phyloP scores from a whole-genome alignment of 164 flowering plant species.

The Magnolia changhungtana region DNA sequence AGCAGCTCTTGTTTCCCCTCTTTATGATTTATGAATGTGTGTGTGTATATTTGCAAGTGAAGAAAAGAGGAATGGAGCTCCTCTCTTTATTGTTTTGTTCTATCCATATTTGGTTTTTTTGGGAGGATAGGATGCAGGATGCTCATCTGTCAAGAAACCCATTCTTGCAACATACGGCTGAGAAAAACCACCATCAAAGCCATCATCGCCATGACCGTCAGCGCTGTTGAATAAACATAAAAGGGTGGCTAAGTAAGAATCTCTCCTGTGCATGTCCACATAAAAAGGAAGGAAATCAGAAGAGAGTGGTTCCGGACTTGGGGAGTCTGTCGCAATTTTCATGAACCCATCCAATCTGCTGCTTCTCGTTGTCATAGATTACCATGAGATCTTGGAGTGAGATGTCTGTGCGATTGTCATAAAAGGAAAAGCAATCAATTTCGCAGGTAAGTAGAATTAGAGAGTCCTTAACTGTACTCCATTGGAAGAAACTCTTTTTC shows the following conservation, averaged over 20 bases:
- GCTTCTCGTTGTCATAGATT: constrained; percentile 72
- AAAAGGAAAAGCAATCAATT: neutral
- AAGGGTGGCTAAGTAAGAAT: constrained; percentile 35
- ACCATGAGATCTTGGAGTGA: constrained; percentile 66
- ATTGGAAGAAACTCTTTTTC: too few relatives aligned
- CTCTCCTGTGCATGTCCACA: constrained; percentile 13
- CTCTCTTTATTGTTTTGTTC: constrained; percentile 3
- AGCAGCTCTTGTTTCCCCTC: too few relatives aligned
- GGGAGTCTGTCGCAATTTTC: constrained; percentile 67
- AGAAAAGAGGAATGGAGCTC: neutral
- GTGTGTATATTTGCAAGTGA: neutral
- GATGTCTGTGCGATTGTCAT: constrained; percentile 42
- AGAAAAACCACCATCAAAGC: constrained; percentile 4
- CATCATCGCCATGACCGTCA: constrained; percentile 32
- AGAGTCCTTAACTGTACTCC: too few relatives aligned
- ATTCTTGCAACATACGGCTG: constrained; percentile 28
- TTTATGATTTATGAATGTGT: neutral
- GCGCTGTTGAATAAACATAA: constrained; percentile 46
- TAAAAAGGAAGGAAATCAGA: constrained; percentile 27
- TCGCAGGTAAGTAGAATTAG: too few relatives aligned
- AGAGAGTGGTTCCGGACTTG: constrained; percentile 50
- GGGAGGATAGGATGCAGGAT: constrained; percentile 12
- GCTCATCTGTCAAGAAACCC: constrained; percentile 23
- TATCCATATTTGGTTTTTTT: neutral
- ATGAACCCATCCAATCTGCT: constrained; percentile 70